Conservation (phyloP, 305 asterid genomes). For the Fraxinus latifolia region DNA sequence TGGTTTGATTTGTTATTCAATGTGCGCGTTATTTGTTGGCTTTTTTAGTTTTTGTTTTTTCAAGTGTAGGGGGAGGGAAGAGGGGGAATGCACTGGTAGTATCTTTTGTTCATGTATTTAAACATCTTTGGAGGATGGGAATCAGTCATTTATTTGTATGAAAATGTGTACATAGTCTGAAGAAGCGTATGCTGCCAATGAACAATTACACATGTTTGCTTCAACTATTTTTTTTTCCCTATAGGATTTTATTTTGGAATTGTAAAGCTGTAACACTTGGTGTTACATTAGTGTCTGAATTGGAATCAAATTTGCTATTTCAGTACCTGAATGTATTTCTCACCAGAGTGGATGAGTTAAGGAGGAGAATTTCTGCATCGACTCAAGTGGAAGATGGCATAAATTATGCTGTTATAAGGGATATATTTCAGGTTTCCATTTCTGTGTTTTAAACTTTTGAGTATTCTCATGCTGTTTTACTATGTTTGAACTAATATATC, state of each 20-base stretch:
- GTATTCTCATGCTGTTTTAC: conserved; percentile 18
- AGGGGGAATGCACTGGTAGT: background rate
- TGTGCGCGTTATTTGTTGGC: conserved; percentile 6
- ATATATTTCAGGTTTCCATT: conserved; percentile 65
- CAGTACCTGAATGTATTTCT: conserved; percentile 87
- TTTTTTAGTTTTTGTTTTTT: conserved; percentile 9
- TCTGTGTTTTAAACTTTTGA: conserved; percentile 1
- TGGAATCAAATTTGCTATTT: conserved; percentile 32
- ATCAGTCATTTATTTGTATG: background rate
- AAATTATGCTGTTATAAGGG: conserved; percentile 54
- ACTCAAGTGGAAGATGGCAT: conserved; percentile 40
- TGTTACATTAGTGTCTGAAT: conserved; percentile 19
- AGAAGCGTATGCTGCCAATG: background rate
- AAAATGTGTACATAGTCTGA: conserved; percentile 1
- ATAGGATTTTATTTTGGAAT: background rate
- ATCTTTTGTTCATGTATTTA: conserved; percentile 19
- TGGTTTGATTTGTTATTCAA: background rate
- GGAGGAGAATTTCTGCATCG: conserved; percentile 65
- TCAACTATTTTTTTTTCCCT: background rate
- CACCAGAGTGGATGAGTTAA: conserved; percentile 86
- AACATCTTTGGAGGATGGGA: conserved; percentile 9
- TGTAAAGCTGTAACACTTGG: background rate
- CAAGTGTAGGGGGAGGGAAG: conserved; percentile 15
- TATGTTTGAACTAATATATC: conserved; percentile 11
- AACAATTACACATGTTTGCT: background rate